Conservation (phyloP, 257 asterid species). For the Solanum stenotomum region DNA sequence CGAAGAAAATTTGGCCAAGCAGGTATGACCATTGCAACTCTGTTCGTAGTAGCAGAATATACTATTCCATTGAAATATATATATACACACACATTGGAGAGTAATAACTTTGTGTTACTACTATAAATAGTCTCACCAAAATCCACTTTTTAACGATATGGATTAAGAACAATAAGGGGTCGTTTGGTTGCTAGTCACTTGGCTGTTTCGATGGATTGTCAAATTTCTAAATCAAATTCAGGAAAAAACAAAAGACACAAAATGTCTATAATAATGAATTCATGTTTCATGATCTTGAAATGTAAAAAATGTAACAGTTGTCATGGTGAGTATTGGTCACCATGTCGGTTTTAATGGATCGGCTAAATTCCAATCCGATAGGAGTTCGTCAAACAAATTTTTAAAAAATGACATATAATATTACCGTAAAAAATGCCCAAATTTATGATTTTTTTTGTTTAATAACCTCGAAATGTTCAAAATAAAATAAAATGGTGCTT, state of each 20-base stretch:
- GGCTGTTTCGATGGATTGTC: not conserved
- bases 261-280: not conserved
- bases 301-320: not conserved
- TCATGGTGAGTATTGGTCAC: not conserved
- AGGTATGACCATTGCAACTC: not conserved
- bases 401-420: too few relatives aligned
- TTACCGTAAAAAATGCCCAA: not conserved
- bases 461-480: not conserved
- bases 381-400: not conserved
- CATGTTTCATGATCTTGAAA: not conserved
- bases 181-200: not conserved
- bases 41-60: not conserved
- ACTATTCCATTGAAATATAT: not conserved
- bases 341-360: not conserved
- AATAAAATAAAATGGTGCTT: not conserved
- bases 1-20: not conserved
- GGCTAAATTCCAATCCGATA: too few relatives aligned
- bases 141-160: not conserved
- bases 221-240: not conserved
- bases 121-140: not conserved
- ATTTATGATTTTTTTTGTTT: not conserved
- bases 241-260: not conserved
- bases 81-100: not conserved
- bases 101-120: not conserved
- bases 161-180: not conserved